These are phyloP conservation scores for Linnemannia elongata DNA, from an alignment of 192 early-diverging fungal species.

Conservation along the genomic window DNA sequence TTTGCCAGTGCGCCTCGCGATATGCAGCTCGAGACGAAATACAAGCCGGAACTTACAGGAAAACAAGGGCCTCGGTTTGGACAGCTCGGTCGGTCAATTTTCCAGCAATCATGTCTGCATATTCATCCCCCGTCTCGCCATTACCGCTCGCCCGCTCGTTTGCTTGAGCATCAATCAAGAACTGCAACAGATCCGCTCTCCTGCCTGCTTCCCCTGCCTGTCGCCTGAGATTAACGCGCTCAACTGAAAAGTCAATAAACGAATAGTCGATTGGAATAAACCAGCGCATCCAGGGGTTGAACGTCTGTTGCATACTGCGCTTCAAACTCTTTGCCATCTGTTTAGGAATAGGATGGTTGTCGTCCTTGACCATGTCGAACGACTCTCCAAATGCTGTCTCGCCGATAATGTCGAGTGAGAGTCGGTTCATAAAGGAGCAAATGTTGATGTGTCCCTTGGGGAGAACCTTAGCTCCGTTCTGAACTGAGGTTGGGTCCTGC, in stretches of 20 bases:
- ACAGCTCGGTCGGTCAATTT: constrained; percentile 40
- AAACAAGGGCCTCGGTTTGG: constrained; percentile 41
- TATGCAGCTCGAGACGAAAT: not conserved
- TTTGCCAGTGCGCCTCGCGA: not conserved
- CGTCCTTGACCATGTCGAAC: constrained; percentile 64
- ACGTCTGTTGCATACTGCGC: constrained; percentile 36
- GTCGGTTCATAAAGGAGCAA: constrained; percentile 31
- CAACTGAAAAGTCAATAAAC: constrained; percentile 22
- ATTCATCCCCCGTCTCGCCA: constrained; percentile 37
- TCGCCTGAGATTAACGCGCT: constrained; percentile 16
- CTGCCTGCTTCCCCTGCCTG: constrained; percentile 20
- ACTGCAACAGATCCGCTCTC: constrained; percentile 34
- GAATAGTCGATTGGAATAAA: constrained; percentile 34
- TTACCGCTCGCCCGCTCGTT: constrained; percentile 30
- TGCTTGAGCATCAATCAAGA: constrained; percentile 41
- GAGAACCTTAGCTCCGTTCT: constrained; percentile 45
- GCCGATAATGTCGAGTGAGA: constrained; percentile 66
- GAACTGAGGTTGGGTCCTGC: constrained; percentile 41
- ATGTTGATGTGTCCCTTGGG: constrained; percentile 36
- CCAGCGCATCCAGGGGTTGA: constrained; percentile 43
- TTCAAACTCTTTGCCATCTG: constrained; percentile 29
- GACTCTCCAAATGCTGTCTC: constrained; percentile 64
- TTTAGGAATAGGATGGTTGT: constrained; percentile 61
- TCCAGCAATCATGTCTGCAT: constrained; percentile 40
- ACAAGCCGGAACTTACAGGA: constrained; percentile 30